Conservation (phyloP, 2,329 filamentous ascomycete species). For the Aspergillus tubingensis region DNA sequence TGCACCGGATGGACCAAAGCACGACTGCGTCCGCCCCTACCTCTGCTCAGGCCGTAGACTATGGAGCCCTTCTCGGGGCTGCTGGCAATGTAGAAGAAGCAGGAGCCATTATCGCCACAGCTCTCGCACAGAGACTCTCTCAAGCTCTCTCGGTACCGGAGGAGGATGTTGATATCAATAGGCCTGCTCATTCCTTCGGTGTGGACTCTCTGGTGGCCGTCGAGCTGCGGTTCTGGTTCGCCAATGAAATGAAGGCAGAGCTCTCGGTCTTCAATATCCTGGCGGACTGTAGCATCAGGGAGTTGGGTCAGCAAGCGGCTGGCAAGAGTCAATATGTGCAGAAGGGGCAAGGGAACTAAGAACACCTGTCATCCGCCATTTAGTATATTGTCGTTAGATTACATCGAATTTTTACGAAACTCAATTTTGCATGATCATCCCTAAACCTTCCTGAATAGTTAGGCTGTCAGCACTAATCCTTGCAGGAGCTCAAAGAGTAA, state of each 20-base stretch:
- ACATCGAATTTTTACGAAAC: no score
- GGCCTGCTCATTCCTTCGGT: slow-evolving; percentile 19
- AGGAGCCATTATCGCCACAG: neutral
- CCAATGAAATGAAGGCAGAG: slow-evolving; percentile 5
- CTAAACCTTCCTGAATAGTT: no score
- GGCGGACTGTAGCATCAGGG: neutral
- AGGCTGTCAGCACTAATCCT: no score
- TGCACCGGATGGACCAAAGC: neutral
- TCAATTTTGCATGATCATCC: no score
- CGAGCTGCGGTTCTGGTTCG: slow-evolving; percentile 12
- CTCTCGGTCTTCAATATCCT: slow-evolving; percentile 12
- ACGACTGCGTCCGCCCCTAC: neutral
- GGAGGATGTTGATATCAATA: neutral
- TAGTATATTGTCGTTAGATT: no score
- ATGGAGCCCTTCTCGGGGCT: neutral
- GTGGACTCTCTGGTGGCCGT: slow-evolving; percentile 32
- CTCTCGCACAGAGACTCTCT: neutral
- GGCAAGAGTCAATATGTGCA: neutral
- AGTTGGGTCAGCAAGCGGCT: neutral
- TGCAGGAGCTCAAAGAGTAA: no score
- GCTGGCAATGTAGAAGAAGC: neutral
- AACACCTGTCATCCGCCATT: no score
- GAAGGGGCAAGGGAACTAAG: neutral
- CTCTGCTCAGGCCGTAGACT: neutral
- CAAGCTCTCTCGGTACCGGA: neutral